Evolutionary conservation across 805 yeast genomes (phyloP).

Genomic region (Teunomyces tritomae): DNA sequence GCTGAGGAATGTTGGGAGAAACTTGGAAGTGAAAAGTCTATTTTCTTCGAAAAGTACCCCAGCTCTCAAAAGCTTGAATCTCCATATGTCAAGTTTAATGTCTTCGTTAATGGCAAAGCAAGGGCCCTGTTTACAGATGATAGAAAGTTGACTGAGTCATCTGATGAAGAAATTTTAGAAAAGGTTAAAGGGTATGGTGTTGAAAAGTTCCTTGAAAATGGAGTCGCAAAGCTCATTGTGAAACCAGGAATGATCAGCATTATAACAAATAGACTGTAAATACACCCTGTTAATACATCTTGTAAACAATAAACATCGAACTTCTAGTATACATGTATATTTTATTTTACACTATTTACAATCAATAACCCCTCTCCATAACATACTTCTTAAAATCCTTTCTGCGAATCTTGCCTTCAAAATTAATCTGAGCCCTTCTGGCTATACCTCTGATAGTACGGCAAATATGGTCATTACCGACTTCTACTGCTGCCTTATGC

Average conservation of each 20-base stretch:
- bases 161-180: slow-evolving; percentile 34
- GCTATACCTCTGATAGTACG: slow-evolving; percentile 33
- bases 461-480: slow-evolving; percentile 30
- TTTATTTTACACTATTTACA: slow-evolving; percentile 11
- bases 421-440: slow-evolving; percentile 32
- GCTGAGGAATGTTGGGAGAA: slow-evolving; percentile 81
- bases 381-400: slow-evolving; percentile 32
- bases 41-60: slow-evolving; percentile 71
- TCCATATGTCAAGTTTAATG: slow-evolving; percentile 42
- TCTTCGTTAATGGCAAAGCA: slow-evolving; percentile 75
- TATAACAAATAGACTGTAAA: slow-evolving; percentile 21
- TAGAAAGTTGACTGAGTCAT: slow-evolving; percentile 34
- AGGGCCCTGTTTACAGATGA: slow-evolving; percentile 43
- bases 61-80: slow-evolving; percentile 36
- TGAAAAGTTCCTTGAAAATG: not conserved
- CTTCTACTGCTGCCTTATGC: slow-evolving; percentile 27
- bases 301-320: slow-evolving; percentile 6
- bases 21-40: slow-evolving; percentile 44
- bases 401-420: slow-evolving; percentile 38
- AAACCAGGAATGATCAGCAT: slow-evolving; percentile 52
- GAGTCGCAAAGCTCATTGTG: slow-evolving; percentile 51
- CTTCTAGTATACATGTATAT: slow-evolving; percentile 4
- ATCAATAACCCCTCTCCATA: slow-evolving; percentile 30
- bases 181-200: slow-evolving; percentile 18
- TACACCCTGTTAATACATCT: slow-evolving; percentile 6